These are phyloP conservation scores for Xylariomycetidae sp. DNA, from an alignment of 2,329 filamentous ascomycete species.

Conservation along the genomic window DNA sequence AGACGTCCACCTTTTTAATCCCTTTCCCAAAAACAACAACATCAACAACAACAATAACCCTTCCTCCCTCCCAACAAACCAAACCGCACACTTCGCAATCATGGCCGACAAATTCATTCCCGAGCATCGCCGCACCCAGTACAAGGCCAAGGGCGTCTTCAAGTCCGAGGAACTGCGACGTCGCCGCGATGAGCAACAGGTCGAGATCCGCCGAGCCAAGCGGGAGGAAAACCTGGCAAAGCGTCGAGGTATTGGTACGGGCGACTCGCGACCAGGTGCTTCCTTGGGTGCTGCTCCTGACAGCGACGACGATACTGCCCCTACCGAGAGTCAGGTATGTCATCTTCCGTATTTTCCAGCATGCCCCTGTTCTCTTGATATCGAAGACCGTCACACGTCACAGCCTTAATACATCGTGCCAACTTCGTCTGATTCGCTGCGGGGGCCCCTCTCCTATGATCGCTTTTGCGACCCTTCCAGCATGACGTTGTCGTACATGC, in stretches of 20 bases:
- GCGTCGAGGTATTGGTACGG: conserved; percentile 85
- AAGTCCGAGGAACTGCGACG: conserved; percentile 98
- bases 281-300: conserved; percentile 84
- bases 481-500: no score
- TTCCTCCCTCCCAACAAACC: neutral
- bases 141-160: conserved; percentile 99
- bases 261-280: conserved; percentile 74
- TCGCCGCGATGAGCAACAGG: conserved; percentile 97
- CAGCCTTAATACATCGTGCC: no score
- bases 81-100: no score
- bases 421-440: no score
- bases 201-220: conserved; percentile 98
- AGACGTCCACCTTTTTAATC: no score
- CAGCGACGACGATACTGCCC: conserved; percentile 94
- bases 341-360: conserved; percentile 9
- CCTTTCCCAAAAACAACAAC: no score
- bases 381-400: neutral
- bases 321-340: conserved; percentile 92
- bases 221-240: conserved; percentile 98
- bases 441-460: no score
- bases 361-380: conserved; percentile 7
- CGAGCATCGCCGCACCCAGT: conserved; percentile 97
- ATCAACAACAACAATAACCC: no score
- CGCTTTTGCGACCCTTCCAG: no score
- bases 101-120: conserved; percentile 99